Base-by-base conservation (phyloP, 805 yeast species). In the Ogataea sp. region DNA sequence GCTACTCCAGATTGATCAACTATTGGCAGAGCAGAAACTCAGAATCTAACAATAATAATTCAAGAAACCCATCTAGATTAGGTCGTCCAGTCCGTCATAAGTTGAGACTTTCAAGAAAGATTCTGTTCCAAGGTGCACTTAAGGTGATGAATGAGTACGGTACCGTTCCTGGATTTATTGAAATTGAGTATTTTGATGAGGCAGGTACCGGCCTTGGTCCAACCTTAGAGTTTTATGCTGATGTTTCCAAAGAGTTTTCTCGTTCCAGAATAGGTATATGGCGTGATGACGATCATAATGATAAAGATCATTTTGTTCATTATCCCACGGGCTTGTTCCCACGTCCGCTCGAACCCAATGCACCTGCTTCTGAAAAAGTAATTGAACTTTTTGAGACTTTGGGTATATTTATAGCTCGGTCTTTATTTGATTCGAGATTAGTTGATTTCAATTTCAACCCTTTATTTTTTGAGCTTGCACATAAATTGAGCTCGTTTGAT, bases 121-220 rank as follows among this genome's bases (percentile, higher is more conserved):
- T 74, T 47, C 58, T 90, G 20, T 66, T 93, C 36, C 78, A 78
- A 45, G 81, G 93, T 43, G 94, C 95, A 0, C 59, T 83, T 37
- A 85, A 85, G 51, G 83, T 89, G 2, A 64, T 93, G 58, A 81
- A 78, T 33, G 64, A 75, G 37, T 82, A 86, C 55, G 95, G 93
- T 0, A 62, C 83, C 0, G 71, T 80, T n/a, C 88, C 96, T 1
- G 82, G 87, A 23, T 67, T 84, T 4, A 62, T 90, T 18, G 97
- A 90, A 50, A 79, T 93, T 40, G 96, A 89, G 55, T 90, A 83
- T 51, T 77, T 71, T 45, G 88, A 82, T 47, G 98, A 90, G 56
- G 96, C 73, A 6, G 98, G 97, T n/a, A 81, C 96, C 0, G 98
- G 98, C 0, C 63, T 88, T 34, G 98, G 98, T 0, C 98, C 98